Evolutionary conservation across 495 filamentous ascomycete species (phyloP).

Genomic region (Tricharina praecox): DNA sequence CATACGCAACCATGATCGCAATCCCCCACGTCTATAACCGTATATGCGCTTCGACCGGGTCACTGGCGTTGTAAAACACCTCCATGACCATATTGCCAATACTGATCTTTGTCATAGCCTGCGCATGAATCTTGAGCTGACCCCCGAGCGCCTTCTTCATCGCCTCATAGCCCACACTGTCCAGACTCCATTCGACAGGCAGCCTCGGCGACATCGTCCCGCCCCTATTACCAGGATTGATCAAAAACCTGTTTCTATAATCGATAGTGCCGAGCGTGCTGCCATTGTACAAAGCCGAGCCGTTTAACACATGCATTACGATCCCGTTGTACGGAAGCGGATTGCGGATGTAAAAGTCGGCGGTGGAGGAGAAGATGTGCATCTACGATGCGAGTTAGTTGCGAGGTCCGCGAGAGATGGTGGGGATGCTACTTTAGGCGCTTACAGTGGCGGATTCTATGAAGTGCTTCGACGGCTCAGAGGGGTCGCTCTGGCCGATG

Average conservation of each 20-base stretch:
- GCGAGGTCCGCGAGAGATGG: constrained; percentile 21
- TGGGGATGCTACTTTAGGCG: constrained; percentile 55
- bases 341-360: constrained; percentile 66
- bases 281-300: constrained; percentile 68
- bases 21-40: too few species aligned
- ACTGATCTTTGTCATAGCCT: constrained; percentile 50
- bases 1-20: too few species aligned
- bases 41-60: constrained; percentile 17
- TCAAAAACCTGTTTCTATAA: constrained; percentile 55
- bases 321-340: constrained; percentile 55
- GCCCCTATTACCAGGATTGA: constrained; percentile 52
- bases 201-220: constrained; percentile 44
- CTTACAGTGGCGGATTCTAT: constrained; percentile 78
- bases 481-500: constrained; percentile 32
- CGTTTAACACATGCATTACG: constrained; percentile 60
- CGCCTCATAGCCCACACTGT: constrained; percentile 64
- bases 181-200: constrained; percentile 63
- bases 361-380: constrained; percentile 72
- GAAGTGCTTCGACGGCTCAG: constrained; percentile 42
- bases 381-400: constrained; percentile 29
- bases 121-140: constrained; percentile 57
- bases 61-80: constrained; percentile 32
- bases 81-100: constrained; percentile 54
- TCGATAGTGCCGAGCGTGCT: constrained; percentile 60
- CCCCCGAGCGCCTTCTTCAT: constrained; percentile 75